phyloP scores from a whole-genome alignment of 2,329 filamentous ascomycete species.

The Penicillium sp. region DNA sequence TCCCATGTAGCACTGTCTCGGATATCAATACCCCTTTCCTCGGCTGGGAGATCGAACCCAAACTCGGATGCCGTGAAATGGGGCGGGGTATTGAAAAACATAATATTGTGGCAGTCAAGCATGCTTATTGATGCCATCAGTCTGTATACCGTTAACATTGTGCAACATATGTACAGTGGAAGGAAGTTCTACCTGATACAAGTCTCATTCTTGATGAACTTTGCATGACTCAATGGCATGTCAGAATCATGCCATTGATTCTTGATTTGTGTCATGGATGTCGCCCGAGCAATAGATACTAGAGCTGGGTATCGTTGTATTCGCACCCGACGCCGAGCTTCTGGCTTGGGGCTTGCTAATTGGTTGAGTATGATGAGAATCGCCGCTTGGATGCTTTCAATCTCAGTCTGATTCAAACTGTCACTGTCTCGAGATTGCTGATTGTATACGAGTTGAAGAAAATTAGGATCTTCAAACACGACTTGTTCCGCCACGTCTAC shows the following conservation, averaged over 20 bases:
- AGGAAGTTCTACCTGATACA: conserved; percentile 5
- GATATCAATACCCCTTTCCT: conserved; percentile 13
- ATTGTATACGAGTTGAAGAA: conserved; percentile 1
- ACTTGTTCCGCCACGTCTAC: conserved; percentile 2
- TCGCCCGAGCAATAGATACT: conserved; percentile 13
- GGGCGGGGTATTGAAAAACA: conserved; percentile 13
- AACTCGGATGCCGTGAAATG: conserved; percentile 7
- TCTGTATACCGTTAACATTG: not conserved
- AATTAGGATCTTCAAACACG: conserved; percentile 5
- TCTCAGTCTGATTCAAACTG: not conserved
- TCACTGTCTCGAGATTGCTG: not conserved
- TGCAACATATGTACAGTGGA: not conserved
- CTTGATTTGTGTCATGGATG: conserved; percentile 3
- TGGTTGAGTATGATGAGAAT: conserved; percentile 12
- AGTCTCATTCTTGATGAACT: conserved; percentile 9
- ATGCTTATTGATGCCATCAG: conserved; percentile 17
- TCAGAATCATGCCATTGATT: conserved; percentile 9
- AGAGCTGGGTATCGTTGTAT: conserved; percentile 14
- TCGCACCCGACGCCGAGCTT: conserved; percentile 9
- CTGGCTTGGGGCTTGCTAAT: conserved; percentile 7
- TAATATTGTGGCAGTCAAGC: conserved; percentile 16
- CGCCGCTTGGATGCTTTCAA: conserved; percentile 11
- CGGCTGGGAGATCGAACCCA: conserved; percentile 13
- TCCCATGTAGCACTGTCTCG: conserved; percentile 7
- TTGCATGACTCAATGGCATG: not conserved